phyloP scores from a whole-genome alignment of 1,284 basidiomycete species.

The Leccinum cinnamomeum region DNA sequence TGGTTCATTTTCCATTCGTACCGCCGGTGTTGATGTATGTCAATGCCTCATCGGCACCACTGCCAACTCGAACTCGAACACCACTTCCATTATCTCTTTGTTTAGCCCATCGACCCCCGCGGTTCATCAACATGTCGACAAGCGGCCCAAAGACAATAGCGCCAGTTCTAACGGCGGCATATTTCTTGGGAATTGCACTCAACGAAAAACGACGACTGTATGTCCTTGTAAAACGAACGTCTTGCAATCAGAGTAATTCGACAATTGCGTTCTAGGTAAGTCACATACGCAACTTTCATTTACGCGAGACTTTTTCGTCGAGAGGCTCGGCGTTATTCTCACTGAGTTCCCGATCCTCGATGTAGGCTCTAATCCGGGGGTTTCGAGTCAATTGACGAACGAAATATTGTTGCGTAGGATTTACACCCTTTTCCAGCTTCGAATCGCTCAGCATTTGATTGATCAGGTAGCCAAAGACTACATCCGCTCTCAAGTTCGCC shows the following conservation, averaged over 20 bases:
- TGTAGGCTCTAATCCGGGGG: conserved; percentile 46
- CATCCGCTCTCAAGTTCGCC: conserved; percentile 73
- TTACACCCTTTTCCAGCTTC: conserved; percentile 94
- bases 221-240: conserved; percentile 9
- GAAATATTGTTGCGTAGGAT: conserved; percentile 54
- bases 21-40: background rate
- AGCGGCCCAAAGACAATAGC: conserved; percentile 70
- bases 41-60: background rate
- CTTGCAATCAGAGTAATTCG: conserved; percentile 3
- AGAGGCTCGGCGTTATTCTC: conserved; percentile 93
- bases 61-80: too few relatives aligned
- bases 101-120: conserved; percentile 1
- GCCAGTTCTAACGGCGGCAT: too few relatives aligned
- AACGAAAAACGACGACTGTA: conserved; percentile 93
- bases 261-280: conserved; percentile 59
- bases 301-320: conserved; percentile 96
- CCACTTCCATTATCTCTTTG: conserved; percentile 4
- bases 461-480: conserved; percentile 97
- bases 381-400: background rate
- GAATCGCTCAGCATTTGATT: conserved; percentile 91
- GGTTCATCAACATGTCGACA: conserved; percentile 63
- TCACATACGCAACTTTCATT: conserved; percentile 95
- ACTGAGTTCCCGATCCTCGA: conserved; percentile 95
- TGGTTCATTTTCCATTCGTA: too few relatives aligned
- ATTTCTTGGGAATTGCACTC: too few relatives aligned